Conservation (phyloP, 2,329 filamentous ascomycete species). For the Pseudogymnoascus sp. region DNA sequence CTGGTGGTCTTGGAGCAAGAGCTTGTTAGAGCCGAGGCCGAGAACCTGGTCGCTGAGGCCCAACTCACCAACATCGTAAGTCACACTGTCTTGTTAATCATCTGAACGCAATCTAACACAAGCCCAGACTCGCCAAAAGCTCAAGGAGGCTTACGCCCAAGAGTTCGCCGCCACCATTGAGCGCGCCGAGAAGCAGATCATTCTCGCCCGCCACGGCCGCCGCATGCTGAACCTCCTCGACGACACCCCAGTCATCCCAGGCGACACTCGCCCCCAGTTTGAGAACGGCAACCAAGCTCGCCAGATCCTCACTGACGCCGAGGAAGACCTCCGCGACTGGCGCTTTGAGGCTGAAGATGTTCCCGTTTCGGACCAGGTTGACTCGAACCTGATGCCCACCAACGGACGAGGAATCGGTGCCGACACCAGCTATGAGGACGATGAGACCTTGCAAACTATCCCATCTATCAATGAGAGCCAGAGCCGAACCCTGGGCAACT, state of each 20-base stretch:
- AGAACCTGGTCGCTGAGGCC: constrained; percentile 91
- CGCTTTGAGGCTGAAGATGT: constrained; percentile 28
- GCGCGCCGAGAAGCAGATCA: constrained; percentile 92
- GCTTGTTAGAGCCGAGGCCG: constrained; percentile 88
- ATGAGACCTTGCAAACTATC: neutral
- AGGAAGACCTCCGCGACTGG: constrained; percentile 80
- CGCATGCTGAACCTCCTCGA: constrained; percentile 79
- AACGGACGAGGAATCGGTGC: neutral
- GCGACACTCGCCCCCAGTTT: constrained; percentile 66
- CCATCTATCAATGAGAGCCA: neutral
- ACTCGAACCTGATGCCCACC: constrained; percentile 12
- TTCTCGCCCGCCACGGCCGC: constrained; percentile 84
- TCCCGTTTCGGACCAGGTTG: neutral
- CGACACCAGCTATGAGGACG: neutral
- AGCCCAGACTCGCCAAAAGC: constrained; percentile 76
- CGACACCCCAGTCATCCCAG: constrained; percentile 81
- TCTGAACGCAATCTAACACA: neutral
- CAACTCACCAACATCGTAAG: constrained; percentile 89
- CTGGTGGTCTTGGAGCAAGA: constrained; percentile 88
- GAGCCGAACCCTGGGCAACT: neutral
- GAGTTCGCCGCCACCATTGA: constrained; percentile 90
- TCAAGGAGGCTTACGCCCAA: constrained; percentile 87
- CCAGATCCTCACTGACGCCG: constrained; percentile 84
- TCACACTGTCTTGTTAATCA: constrained; percentile 18
- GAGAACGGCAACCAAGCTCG: constrained; percentile 58